Evolutionary conservation across 2,329 filamentous ascomycete genomes (phyloP).

Genomic region (Ambrosiella beaveri): DNA sequence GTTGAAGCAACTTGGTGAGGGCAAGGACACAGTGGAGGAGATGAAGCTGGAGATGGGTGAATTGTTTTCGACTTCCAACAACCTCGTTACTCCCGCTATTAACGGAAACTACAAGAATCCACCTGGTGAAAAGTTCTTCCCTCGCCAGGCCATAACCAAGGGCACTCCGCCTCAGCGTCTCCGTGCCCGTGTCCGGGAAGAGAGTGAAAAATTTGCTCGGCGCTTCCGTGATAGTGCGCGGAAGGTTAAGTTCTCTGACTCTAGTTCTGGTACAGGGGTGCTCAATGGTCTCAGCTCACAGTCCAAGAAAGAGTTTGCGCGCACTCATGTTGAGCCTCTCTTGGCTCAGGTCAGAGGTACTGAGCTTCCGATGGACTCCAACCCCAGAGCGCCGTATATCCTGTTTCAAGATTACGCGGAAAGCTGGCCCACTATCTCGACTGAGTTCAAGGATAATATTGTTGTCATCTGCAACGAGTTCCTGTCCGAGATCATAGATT

Average conservation of each 20-base stretch:
- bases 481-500: constrained; percentile 32
- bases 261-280: constrained; percentile 14
- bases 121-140: constrained; percentile 33
- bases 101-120: constrained; percentile 40
- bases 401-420: constrained; percentile 36
- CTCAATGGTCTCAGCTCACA: constrained; percentile 18
- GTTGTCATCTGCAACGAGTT: constrained; percentile 38
- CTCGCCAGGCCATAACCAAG: constrained; percentile 29
- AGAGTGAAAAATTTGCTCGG: constrained; percentile 32
- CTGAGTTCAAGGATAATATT: constrained; percentile 37
- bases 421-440: constrained; percentile 33
- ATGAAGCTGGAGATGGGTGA: constrained; percentile 37
- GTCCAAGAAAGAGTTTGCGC: constrained; percentile 31
- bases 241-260: constrained; percentile 27
- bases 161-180: constrained; percentile 35
- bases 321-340: constrained; percentile 30
- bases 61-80: constrained; percentile 34
- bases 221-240: constrained; percentile 33
- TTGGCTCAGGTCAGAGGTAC: constrained; percentile 34
- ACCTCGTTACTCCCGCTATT: constrained; percentile 35
- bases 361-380: constrained; percentile 34
- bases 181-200: constrained; percentile 32
- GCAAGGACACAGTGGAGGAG: constrained; percentile 34
- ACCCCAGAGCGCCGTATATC: constrained; percentile 35
- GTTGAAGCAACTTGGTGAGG: constrained; percentile 32